Conservation (phyloP, 805 yeast species). For the Myxozyma melibiosi region DNA sequence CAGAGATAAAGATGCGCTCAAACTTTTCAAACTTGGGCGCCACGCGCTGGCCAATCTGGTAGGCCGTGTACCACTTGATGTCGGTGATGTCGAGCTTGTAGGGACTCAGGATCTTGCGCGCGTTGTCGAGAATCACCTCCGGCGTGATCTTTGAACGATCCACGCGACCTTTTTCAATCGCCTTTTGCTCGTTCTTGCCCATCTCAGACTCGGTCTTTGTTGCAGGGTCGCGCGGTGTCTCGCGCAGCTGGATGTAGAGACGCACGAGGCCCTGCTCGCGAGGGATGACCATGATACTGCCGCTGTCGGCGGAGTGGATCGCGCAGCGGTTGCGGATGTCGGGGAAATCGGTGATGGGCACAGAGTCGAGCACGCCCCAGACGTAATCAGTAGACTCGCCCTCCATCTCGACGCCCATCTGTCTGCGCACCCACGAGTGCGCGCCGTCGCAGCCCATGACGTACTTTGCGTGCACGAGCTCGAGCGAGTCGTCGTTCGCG, state of each 20-base stretch:
- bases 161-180: constrained; percentile 30
- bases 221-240: constrained; percentile 14
- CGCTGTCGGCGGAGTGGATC: constrained; percentile 42
- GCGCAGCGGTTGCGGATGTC: constrained; percentile 44
- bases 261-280: constrained; percentile 43
- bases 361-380: constrained; percentile 46
- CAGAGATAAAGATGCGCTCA: constrained; percentile 42
- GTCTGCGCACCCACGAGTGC: constrained; percentile 44
- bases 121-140: constrained; percentile 39
- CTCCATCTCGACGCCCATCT: constrained; percentile 41
- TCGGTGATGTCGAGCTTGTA: constrained; percentile 38
- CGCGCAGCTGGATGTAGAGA: constrained; percentile 41
- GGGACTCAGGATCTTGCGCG: constrained; percentile 36
- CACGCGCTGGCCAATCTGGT: constrained; percentile 42
- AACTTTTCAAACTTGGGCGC: constrained; percentile 35
- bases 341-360: constrained; percentile 44
- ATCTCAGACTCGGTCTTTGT: constrained; percentile 13
- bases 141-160: constrained; percentile 44
- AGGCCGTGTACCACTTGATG: constrained; percentile 31
- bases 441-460: constrained; percentile 44
- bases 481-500: constrained; percentile 3
- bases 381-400: constrained; percentile 45
- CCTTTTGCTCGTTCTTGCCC: constrained; percentile 35
- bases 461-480: constrained; percentile 42
- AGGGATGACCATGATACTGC: constrained; percentile 45